phyloP scores from a whole-genome alignment of 495 filamentous ascomycete genomes.

The Tuber umbilicatum region DNA sequence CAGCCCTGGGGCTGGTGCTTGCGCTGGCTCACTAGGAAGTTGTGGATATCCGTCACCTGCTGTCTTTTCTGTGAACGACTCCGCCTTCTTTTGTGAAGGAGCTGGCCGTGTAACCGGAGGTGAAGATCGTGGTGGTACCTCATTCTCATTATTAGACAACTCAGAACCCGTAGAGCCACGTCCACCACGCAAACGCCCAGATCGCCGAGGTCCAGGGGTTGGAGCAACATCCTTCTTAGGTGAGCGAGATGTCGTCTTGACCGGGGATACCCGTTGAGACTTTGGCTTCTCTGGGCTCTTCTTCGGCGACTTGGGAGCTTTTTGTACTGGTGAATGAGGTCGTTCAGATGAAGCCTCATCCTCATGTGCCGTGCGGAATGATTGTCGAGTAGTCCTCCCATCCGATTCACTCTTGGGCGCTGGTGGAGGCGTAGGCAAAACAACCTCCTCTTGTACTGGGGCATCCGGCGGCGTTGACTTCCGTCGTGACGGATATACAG shows the following conservation, averaged over 20 bases:
- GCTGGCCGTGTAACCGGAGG: conserved; percentile 8
- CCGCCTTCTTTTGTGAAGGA: background rate
- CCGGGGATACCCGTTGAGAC: conserved; percentile 6
- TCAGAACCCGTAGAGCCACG: background rate
- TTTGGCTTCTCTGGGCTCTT: conserved; percentile 1
- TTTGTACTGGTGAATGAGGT: conserved; percentile 8
- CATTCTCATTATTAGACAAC: conserved; percentile 9
- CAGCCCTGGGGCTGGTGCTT: background rate
- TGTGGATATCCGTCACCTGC: background rate
- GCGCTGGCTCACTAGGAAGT: background rate
- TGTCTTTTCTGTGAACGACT: background rate
- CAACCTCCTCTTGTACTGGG: conserved; percentile 6
- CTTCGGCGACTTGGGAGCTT: background rate
- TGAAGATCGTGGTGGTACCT: conserved; percentile 28
- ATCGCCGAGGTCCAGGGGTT: conserved; percentile 22
- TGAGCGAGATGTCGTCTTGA: conserved; percentile 14
- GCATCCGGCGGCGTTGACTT: conserved; percentile 13
- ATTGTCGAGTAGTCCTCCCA: conserved; percentile 53
- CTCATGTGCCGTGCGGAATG: conserved; percentile 65
- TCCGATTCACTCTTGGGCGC: conserved; percentile 31
- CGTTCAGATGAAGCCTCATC: conserved; percentile 38
- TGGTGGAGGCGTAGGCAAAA: background rate
- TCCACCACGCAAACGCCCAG: conserved; percentile 21
- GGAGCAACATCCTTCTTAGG: conserved; percentile 14
- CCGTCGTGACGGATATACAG: conserved; percentile 11